Conservation (phyloP, 176 grass and related monocot species). For the Musa schizocarpa region DNA sequence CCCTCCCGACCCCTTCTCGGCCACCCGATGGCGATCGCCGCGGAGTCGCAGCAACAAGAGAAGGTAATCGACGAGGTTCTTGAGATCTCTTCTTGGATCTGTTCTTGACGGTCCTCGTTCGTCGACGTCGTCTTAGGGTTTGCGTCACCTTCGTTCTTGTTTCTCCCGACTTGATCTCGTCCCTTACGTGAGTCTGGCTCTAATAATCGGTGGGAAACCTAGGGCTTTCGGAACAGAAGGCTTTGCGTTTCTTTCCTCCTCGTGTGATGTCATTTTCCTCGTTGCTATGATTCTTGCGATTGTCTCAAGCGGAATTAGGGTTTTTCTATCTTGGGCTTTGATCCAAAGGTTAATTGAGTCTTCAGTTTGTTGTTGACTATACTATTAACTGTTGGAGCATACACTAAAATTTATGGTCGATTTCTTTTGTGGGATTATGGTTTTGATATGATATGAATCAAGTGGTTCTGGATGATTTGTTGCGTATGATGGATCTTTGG, state of each 20-base stretch:
- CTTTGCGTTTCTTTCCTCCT: background rate
- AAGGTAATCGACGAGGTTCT: conserved; percentile 24
- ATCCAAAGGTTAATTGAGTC: too few relatives aligned
- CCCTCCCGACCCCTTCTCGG: conserved; percentile 9
- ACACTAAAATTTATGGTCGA: too few relatives aligned
- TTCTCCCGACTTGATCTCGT: background rate
- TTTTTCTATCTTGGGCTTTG: too few relatives aligned
- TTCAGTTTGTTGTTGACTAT: too few relatives aligned
- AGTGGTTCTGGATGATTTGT: background rate
- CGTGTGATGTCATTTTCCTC: background rate
- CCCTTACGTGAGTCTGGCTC: background rate
- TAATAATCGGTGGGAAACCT: background rate
- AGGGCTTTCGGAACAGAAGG: background rate
- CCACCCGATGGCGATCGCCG: conserved; percentile 48
- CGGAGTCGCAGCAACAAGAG: conserved; percentile 49
- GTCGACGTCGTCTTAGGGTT: background rate
- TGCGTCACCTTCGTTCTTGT: too few relatives aligned
- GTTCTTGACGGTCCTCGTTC: conserved; percentile 8
- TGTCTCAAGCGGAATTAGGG: too few relatives aligned
- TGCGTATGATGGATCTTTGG: background rate
- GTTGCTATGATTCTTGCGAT: background rate
- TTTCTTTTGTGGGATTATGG: too few relatives aligned
- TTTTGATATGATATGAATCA: too few relatives aligned
- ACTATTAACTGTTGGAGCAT: too few relatives aligned
- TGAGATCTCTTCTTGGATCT: background rate